Conservation (phyloP, 805 yeast species). For the Candida gorgasii region DNA sequence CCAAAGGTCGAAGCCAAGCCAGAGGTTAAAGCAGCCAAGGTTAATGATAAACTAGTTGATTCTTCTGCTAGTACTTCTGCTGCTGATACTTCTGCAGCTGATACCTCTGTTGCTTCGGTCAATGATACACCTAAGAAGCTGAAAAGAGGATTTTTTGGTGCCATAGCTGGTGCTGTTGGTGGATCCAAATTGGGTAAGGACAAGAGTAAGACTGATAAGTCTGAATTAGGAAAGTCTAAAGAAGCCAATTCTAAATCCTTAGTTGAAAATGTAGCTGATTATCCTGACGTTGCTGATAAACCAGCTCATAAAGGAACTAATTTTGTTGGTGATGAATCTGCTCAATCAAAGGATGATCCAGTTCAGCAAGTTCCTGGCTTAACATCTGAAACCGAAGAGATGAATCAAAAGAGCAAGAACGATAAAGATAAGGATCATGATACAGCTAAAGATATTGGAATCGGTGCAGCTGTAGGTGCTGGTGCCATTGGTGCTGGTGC, state of each 20-base stretch:
- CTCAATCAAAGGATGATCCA: conserved; percentile 1
- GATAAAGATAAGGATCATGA: background rate
- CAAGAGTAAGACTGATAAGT: too few relatives aligned
- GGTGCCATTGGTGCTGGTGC: background rate
- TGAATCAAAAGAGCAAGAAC: conserved; percentile 6
- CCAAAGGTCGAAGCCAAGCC: background rate
- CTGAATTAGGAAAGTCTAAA: conserved; percentile 6
- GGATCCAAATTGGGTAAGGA: conserved; percentile 2
- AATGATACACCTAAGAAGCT: background rate
- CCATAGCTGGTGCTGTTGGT: conserved; percentile 11
- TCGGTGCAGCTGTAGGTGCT: background rate
- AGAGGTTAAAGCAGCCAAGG: too few relatives aligned
- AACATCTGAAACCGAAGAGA: conserved; percentile 13
- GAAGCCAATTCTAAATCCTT: conserved; percentile 12
- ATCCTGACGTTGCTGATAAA: conserved; percentile 2
- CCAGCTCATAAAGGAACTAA: conserved; percentile 6
- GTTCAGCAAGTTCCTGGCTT: conserved; percentile 2
- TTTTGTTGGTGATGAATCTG: conserved; percentile 4
- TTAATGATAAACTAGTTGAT: too few relatives aligned
- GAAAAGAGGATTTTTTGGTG: conserved; percentile 5
- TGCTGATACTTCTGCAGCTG: background rate
- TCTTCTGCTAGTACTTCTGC: too few relatives aligned
- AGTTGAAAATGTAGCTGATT: conserved; percentile 2
- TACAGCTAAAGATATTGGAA: background rate
- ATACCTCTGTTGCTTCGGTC: background rate